These are phyloP conservation scores for Delonix regia DNA, from an alignment of 306 rosid genomes.

Conservation along the genomic window DNA sequence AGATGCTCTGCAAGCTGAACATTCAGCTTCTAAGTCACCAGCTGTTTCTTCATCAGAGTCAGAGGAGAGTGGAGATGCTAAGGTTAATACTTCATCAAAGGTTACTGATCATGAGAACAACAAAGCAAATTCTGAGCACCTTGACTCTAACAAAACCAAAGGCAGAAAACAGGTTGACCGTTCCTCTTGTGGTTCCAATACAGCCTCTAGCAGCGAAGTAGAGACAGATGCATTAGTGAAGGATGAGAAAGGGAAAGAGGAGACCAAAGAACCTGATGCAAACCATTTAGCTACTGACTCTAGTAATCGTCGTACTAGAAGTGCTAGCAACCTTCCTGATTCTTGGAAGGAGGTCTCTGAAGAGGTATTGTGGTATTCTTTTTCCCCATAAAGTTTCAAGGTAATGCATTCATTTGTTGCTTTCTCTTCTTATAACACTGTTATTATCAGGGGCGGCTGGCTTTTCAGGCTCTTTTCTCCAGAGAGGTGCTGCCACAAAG, in stretches of 20 bases:
- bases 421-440: conserved; percentile 39
- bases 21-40: conserved; percentile 62
- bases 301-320: conserved; percentile 64
- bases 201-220: conserved; percentile 83
- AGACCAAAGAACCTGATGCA: conserved; percentile 57
- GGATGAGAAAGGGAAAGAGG: conserved; percentile 65
- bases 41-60: conserved; percentile 54
- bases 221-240: conserved; percentile 87
- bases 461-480: conserved; percentile 86
- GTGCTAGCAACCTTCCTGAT: conserved; percentile 55
- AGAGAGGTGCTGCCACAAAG: conserved; percentile 89
- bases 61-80: conserved; percentile 63
- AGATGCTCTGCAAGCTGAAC: conserved; percentile 59
- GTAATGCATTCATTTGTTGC: conserved; percentile 25
- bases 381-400: conserved; percentile 7
- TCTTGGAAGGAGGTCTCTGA: conserved; percentile 95
- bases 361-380: conserved; percentile 63
- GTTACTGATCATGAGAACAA: conserved; percentile 53
- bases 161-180: conserved; percentile 77
- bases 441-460: conserved; percentile 73
- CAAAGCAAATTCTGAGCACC: conserved; percentile 55
- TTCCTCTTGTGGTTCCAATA: conserved; percentile 94
- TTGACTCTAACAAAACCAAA: conserved; percentile 55
- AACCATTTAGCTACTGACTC: conserved; percentile 55
- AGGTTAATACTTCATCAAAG: conserved; percentile 52